Evolutionary conservation across 1,284 basidiomycete genomes (phyloP), one percentile per base, ranked within the genome.

Genomic region (Xerocomus nothofagi): DNA sequence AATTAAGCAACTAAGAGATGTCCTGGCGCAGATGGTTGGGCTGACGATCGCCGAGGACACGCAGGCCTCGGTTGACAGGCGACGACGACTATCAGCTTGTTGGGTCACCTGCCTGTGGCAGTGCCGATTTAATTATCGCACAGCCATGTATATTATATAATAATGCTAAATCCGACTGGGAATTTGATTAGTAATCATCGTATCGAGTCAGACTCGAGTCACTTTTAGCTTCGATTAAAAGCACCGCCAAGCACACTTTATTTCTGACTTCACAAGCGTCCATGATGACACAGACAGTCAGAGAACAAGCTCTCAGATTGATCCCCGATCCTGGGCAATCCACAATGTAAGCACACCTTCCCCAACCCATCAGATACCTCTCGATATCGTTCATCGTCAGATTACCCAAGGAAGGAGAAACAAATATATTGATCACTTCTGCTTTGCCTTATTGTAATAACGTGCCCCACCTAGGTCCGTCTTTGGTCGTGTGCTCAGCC

Each of bases 371-470:
- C 34, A 1, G 29, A 17, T 33, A 5, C 47, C 11, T 44, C 54
- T 58, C 50, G 64, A 40, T 41, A 49, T 54, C 31, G 44, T 39
- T 44, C 21, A 26, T 49, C 32, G 20, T 23, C 30, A 96, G 93
- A 60, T 74, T 94, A 44, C 94, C 94, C 4, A 85, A 86, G 68
- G 79, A 87, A 45, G 94, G 93, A 39, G 85, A 93, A 69, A 76
- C 76, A 46, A 98, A 98, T 64, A 74, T 98, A 43, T 77, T 99
- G 34, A 87, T 99, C 66, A 98, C 97, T 9, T 98, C 94, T 51
- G 96, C 97, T 32, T 73, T 99, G 47, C 97, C 97, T 12, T 99
- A 96, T 68, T 98, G 97, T 70, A 99, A 99, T 73, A 99, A 99
- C 66, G 96, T 98, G 14, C 97, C 97, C 21, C 97, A 99, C 77